Base-by-base conservation (phyloP, 1,139 yeast species). In the Taphrina deformans region DNA sequence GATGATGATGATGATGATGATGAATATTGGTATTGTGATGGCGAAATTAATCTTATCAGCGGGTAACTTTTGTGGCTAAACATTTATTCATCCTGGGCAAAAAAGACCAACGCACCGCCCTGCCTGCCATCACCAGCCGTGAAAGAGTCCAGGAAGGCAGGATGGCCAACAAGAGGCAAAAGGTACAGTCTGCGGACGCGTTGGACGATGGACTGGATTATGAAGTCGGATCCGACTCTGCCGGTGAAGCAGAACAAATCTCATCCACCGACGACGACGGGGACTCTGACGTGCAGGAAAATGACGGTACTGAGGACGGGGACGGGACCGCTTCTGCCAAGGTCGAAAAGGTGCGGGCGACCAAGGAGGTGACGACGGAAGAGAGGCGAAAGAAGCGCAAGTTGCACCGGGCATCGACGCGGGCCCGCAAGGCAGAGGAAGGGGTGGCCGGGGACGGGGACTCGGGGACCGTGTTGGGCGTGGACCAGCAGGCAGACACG, bases 151-250 rank as follows among this genome's bases (percentile, higher is more conserved):
- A n/a, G n/a, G n/a, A n/a, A n/a, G n/a, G n/a, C n/a, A n/a, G n/a
- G n/a, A 16, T 18, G 35, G 35, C 38, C 12, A 26, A 27, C 14
- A 48, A 48, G 44, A n/a, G 29, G 16, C 45, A 31, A 16, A 53
- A 38, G 6, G 62, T 56, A 16, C 46, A 58, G 46, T 59, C 63
- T 7, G 63, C 51, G 31, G 63, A 59, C 50, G 55, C 63, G 0
- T 44, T 59, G 26, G 56, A 59, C 16, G 63, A 59, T 21, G 63
- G 24, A 50, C 40, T 59, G n/a, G 63, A 59, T n/a, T 59, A 59
- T 26, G 56, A 48, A 38, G 63, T 59, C 1, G 63, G 52, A 3
- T 59, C 63, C 6, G 63, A 59, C 29, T 53, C 55, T 23, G 62
- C 55, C 18, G 63, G 33, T 1, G 63, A 59, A 33, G 50, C 23